A percentile compares a stretch with the other conserved stretches of the same genome.
Evolutionary conservation across 75 land plant genomes (phyloP).

Genomic region (Picea sitchensis): DNA sequence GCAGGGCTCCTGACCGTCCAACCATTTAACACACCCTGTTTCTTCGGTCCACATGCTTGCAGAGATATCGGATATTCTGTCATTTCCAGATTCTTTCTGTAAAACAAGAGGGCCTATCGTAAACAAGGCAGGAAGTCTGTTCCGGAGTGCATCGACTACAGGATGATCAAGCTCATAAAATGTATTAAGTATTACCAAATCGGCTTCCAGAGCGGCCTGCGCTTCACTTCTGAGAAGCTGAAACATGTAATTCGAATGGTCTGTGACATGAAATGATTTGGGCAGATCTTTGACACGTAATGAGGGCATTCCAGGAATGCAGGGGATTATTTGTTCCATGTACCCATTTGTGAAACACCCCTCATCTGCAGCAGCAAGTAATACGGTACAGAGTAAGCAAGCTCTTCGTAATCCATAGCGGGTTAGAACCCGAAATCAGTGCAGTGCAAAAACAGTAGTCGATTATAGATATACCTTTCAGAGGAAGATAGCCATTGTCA

Average conservation of each 20-base stretch:
- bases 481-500: slow-evolving; percentile 24
- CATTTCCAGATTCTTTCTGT: background rate
- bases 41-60: slow-evolving; percentile 9
- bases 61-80: background rate
- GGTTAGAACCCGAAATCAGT: no score
- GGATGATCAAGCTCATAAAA: slow-evolving; percentile 14
- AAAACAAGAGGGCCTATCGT: slow-evolving; percentile 14
- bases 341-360: slow-evolving; percentile 15
- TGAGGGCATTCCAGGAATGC: slow-evolving; percentile 33
- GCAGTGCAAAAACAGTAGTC: background rate
- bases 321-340: slow-evolving; percentile 27
- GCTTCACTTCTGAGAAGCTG: background rate
- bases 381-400: no score
- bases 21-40: slow-evolving; percentile 29
- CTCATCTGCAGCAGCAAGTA: slow-evolving; percentile 21
- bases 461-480: background rate
- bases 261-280: slow-evolving; percentile 24
- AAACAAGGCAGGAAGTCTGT: background rate
- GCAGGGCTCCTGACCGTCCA: slow-evolving; percentile 21
- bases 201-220: background rate
- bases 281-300: slow-evolving; percentile 44
- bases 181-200: slow-evolving; percentile 13
- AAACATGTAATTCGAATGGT: background rate
- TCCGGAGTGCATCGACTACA: slow-evolving; percentile 9
- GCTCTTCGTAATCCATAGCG: no score